phyloP scores from a whole-genome alignment of 1,139 yeast genomes.

The Candida tunisiensis region DNA sequence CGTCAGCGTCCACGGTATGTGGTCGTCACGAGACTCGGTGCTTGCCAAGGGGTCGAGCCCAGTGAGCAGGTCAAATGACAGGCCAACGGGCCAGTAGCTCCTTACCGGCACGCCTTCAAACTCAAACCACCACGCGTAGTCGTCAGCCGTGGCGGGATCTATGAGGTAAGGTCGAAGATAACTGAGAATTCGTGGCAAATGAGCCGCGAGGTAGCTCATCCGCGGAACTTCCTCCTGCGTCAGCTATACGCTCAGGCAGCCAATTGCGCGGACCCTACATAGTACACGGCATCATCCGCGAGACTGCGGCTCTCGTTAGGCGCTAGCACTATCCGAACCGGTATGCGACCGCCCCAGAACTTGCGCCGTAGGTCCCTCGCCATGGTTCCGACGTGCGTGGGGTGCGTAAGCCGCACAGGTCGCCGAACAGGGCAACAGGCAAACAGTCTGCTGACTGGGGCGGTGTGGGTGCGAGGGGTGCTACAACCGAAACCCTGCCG shows the following conservation, averaged over 20 bases:
- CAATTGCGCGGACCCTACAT: too few species aligned
- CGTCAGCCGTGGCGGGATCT: constrained; percentile 17
- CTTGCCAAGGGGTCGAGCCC: constrained; percentile 24
- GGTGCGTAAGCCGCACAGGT: too few species aligned
- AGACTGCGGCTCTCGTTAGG: not conserved
- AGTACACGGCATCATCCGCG: not conserved
- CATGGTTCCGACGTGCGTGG: too few species aligned
- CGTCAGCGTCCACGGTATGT: constrained; percentile 32
- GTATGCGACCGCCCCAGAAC: not conserved
- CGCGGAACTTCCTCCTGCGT: constrained; percentile 20
- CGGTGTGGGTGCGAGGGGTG: too few species aligned
- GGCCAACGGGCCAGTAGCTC: constrained; percentile 74
- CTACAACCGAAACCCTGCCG: too few species aligned
- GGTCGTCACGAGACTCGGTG: constrained; percentile 5
- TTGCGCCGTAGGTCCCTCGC: not conserved
- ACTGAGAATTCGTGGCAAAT: constrained; percentile 24
- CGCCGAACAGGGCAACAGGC: too few species aligned
- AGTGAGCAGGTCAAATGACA: constrained; percentile 39
- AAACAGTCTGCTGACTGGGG: too few species aligned
- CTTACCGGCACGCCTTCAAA: constrained; percentile 43
- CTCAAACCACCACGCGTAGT: constrained; percentile 47
- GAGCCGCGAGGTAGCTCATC: constrained; percentile 40
- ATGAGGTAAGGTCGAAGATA: constrained; percentile 29
- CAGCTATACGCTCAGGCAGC: too few species aligned
- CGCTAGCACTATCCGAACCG: not conserved